Evolutionary conservation across 148 eudicot species (phyloP).

Genomic region (Gaultheria prostrata): DNA sequence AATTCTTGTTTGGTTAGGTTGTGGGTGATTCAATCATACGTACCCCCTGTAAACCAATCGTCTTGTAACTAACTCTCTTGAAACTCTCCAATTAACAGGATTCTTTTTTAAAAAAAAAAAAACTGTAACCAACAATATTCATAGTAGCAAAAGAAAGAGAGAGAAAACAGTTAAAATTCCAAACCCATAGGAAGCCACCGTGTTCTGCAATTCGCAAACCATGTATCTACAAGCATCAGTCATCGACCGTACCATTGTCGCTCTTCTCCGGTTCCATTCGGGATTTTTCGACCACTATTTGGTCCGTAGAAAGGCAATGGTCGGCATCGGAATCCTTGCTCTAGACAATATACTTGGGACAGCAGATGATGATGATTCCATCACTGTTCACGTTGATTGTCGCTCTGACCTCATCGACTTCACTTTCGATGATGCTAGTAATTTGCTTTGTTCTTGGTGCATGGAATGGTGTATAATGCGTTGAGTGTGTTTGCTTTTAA

Average conservation of each 20-base stretch:
- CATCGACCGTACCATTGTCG: neutral
- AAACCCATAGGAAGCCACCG: no score
- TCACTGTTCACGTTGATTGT: neutral
- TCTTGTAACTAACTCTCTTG: neutral
- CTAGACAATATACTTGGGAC: neutral
- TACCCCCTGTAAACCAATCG: neutral
- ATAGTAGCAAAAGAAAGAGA: no score
- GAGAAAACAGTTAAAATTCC: neutral
- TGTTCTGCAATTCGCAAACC: no score
- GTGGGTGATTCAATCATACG: neutral
- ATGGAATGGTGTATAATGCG: neutral
- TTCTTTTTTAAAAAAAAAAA: no score
- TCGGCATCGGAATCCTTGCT: neutral
- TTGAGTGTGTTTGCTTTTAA: neutral
- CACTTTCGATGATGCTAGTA: neutral
- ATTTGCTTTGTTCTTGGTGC: neutral
- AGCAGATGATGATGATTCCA: neutral
- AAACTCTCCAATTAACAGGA: neutral
- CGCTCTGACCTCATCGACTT: neutral
- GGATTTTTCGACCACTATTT: neutral
- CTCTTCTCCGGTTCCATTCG: neutral
- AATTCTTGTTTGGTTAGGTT: no score
- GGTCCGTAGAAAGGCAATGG: neutral
- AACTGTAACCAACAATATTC: no score
- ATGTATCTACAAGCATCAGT: neutral